Base-by-base conservation (phyloP, 495 filamentous ascomycete genomes). In the Cercophora scortea region DNA sequence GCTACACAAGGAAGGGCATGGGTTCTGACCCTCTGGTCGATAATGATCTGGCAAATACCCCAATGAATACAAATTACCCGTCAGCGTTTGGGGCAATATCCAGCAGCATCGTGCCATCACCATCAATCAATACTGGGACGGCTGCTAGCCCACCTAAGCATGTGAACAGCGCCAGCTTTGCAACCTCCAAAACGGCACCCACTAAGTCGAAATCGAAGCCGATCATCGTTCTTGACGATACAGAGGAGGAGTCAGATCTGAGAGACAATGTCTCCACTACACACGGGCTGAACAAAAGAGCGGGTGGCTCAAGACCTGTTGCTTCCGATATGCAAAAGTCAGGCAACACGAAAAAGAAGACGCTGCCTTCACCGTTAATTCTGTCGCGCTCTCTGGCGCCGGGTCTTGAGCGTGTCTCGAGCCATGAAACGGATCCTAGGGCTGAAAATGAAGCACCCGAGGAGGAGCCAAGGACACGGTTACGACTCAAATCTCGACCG, bases 401-500 rank as follows among this genome's bases (percentile, higher is more conserved):
- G 19, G 16, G 18, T 11, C 39, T 34, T 41, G 36, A 7, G 12
- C 17, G 17, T 15, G 19, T 35, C 2, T n/a, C 32, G 8, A 5
- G 39, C 32, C 40, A 19, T 4, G 32, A 32, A 1, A 36, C n/a
- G 19, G 17, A 32, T 33, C 10, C 39, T 0, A 11, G 25, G 3
- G 1, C 13, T 32, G 43, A 48, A n/a, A 11, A 25, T 2, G 38
- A 45, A 43, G 17, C 34, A 47, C 19, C 17, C n/a, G 32, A 55
- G 42, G 45, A 56, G 17, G 60, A 66, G 47, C 65, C 61, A n/a
- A 63, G 64, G 48, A 69, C 66, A 38, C 67, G 72, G 44, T 52
- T 76, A 35, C 67, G 62, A 15, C 66, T 76, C 32, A 71, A 65
- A 40, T 64, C 68, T 11, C 54, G 69, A 49, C 70, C 69, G 34